phyloP scores from a whole-genome alignment of 2,329 filamentous ascomycete species.

The Penicillium thymicola region DNA sequence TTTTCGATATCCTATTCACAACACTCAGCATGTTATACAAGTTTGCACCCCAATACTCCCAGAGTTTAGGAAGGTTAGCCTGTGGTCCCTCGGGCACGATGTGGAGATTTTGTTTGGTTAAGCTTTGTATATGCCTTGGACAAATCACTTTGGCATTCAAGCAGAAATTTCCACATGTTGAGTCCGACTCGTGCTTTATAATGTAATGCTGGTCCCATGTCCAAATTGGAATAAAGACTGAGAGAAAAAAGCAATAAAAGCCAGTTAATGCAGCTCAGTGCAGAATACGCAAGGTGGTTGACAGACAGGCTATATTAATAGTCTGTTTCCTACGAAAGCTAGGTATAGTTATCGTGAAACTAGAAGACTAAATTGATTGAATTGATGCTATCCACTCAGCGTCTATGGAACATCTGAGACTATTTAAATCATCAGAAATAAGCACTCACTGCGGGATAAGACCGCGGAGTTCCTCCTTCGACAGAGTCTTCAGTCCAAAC shows the following conservation, averaged over 20 bases:
- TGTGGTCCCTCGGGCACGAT: not conserved
- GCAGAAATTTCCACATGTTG: not conserved
- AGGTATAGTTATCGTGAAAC: not conserved
- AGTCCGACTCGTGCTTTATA: not conserved
- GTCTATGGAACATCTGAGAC: not conserved
- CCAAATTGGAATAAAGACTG: not conserved
- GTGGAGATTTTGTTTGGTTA: not conserved
- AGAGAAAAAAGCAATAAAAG: not conserved
- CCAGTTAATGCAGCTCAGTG: not conserved
- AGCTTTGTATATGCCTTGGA: not conserved
- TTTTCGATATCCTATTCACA: no score
- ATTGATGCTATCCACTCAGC: not conserved
- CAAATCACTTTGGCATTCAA: not conserved
- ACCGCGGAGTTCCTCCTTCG: constrained; percentile 30
- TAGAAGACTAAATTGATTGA: not conserved
- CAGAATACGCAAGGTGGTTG: not conserved
- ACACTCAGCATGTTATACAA: no score
- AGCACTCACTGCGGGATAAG: not conserved
- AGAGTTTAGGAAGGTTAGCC: not conserved
- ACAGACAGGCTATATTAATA: constrained; percentile 34
- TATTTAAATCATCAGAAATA: not conserved
- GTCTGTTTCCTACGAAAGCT: not conserved
- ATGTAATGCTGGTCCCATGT: not conserved
- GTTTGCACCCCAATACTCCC: not conserved
- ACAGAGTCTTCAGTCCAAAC: constrained; percentile 35